phyloP scores from a whole-genome alignment of 2,329 filamentous ascomycete genomes.

The Aspergillus viridinutans region DNA sequence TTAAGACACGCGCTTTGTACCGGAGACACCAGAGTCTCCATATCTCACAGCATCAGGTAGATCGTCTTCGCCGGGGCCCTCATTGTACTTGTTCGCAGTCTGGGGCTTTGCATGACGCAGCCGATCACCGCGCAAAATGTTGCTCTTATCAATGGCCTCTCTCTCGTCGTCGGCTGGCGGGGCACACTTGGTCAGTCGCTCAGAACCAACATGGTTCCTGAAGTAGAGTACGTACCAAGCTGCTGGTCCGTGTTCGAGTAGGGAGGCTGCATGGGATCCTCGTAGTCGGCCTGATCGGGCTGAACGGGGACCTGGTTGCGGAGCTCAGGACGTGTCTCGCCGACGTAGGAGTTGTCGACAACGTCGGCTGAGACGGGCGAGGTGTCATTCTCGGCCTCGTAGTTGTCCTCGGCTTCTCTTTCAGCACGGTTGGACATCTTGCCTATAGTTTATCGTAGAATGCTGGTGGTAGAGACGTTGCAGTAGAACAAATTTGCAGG shows the following conservation, averaged over 20 bases:
- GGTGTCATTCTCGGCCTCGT: conserved; percentile 26
- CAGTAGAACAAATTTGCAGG: neutral
- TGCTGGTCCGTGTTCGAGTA: conserved; percentile 25
- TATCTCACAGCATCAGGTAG: conserved; percentile 12
- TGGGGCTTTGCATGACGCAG: conserved; percentile 22
- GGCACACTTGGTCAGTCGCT: neutral
- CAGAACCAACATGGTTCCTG: neutral
- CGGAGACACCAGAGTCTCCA: neutral
- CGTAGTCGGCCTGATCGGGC: conserved; percentile 17
- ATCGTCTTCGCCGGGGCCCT: conserved; percentile 22
- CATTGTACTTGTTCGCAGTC: conserved; percentile 17
- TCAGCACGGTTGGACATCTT: conserved; percentile 21
- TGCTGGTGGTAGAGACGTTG: neutral
- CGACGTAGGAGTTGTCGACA: conserved; percentile 21
- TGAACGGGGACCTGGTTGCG: conserved; percentile 20
- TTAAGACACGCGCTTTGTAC: neutral
- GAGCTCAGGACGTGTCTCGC: conserved; percentile 15
- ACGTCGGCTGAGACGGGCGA: conserved; percentile 18
- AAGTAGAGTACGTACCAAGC: conserved; percentile 23
- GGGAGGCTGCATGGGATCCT: conserved; percentile 27
- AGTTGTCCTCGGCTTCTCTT: conserved; percentile 25
- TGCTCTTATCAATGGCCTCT: conserved; percentile 18
- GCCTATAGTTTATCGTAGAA: neutral
- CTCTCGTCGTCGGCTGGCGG: conserved; percentile 17
- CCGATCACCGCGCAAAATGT: conserved; percentile 20